These are phyloP conservation scores for Tylopilus sp. DNA, from an alignment of 768 basidiomycete species.

Conservation along the genomic window DNA sequence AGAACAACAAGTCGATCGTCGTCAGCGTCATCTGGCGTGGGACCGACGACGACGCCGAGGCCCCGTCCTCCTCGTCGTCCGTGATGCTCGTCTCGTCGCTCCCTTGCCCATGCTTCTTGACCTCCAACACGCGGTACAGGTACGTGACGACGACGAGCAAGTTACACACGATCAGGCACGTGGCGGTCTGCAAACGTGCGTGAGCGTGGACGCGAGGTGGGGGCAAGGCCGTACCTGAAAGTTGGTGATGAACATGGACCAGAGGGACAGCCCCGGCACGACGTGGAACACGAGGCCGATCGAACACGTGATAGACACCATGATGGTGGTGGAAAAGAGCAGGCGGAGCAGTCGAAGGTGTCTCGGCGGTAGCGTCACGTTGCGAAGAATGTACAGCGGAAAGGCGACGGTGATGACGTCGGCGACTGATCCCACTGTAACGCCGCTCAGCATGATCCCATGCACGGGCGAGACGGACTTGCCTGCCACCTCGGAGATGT, in stretches of 20 bases:
- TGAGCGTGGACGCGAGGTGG: not conserved
- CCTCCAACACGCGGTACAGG: slow-evolving; percentile 20
- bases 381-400: slow-evolving; percentile 10
- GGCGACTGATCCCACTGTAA: not conserved
- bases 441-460: not conserved
- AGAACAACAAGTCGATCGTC: slow-evolving; percentile 9
- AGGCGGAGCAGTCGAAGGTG: slow-evolving; percentile 11
- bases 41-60: not conserved
- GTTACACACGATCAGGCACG: slow-evolving; percentile 19
- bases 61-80: not conserved
- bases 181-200: slow-evolving; percentile 10
- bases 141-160: slow-evolving; percentile 25
- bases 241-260: slow-evolving; percentile 2
- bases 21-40: slow-evolving; percentile 6
- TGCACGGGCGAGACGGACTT: not conserved
- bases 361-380: not conserved
- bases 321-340: slow-evolving; percentile 3
- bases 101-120: not conserved
- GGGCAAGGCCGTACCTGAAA: slow-evolving; percentile 5
- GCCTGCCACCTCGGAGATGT: slow-evolving; percentile 7
- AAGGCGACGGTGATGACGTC: not conserved
- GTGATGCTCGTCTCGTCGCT: not conserved
- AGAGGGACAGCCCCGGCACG: not conserved
- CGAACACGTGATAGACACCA: not conserved
- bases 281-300: not conserved